phyloP scores from a whole-genome alignment of 1,284 basidiomycete species.

The Tylopilus sp. region DNA sequence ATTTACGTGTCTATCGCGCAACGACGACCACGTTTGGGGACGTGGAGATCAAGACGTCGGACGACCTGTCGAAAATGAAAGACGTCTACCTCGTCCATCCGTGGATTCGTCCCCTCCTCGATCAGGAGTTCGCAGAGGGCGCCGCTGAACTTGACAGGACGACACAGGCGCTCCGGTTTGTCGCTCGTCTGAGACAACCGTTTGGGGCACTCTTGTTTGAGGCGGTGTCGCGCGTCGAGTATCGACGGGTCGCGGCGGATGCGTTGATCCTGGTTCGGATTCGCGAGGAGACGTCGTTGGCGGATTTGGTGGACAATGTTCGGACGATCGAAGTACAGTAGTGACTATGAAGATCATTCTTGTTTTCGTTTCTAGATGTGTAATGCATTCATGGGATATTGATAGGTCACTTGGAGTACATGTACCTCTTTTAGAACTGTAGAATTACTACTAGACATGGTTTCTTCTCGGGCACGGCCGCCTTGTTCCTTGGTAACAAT shows the following conservation, averaged over 20 bases:
- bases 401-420: no score
- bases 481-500: no score
- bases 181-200: slow-evolving; percentile 11
- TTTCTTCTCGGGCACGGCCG: no score
- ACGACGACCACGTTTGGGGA: slow-evolving; percentile 2
- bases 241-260: slow-evolving; percentile 16
- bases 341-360: not conserved
- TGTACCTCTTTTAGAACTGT: no score
- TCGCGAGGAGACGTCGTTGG: slow-evolving; percentile 1
- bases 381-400: no score
- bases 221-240: not conserved
- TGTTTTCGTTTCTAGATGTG: no score
- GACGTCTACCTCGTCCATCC: slow-evolving; percentile 9
- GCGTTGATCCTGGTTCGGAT: slow-evolving; percentile 7
- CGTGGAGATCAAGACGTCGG: slow-evolving; percentile 9
- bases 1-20: not conserved
- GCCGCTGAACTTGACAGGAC: not conserved
- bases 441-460: no score
- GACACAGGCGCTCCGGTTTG: slow-evolving; percentile 4
- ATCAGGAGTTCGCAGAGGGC: slow-evolving; percentile 7
- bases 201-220: slow-evolving; percentile 16
- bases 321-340: slow-evolving; percentile 14
- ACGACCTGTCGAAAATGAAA: not conserved
- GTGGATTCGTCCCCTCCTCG: slow-evolving; percentile 15
- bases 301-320: not conserved